Conservation (phyloP, 169 alveolate species). For the Plasmodium vivax region DNA sequence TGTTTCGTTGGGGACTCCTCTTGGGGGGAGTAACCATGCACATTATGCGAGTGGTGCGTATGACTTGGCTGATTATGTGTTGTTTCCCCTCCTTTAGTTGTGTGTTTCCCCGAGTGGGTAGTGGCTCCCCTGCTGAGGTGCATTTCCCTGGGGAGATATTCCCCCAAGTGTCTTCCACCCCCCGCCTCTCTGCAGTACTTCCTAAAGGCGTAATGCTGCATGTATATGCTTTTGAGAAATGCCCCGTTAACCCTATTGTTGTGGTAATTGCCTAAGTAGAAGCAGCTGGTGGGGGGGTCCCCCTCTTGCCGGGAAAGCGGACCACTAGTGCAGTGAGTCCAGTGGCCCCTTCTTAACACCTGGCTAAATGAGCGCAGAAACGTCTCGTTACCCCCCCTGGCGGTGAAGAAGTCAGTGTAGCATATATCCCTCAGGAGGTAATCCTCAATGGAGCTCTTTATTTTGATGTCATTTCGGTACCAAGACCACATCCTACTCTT, state of each 20-base stretch:
- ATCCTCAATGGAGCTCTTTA: slow-evolving; percentile 24
- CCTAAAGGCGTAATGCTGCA: slow-evolving; percentile 7
- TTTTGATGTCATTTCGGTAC: slow-evolving; percentile 24
- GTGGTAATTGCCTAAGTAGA: slow-evolving; percentile 11
- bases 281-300: background rate
- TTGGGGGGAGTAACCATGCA: background rate
- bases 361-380: background rate
- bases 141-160: background rate
- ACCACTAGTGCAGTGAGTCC: background rate
- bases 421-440: slow-evolving; percentile 38
- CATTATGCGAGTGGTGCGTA: background rate
- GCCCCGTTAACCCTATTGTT: slow-evolving; percentile 16
- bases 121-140: background rate
- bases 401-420: background rate
- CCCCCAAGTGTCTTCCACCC: background rate
- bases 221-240: slow-evolving; percentile 4
- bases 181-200: background rate
- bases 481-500: slow-evolving; percentile 46
- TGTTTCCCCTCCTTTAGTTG: background rate
- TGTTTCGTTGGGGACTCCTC: background rate
- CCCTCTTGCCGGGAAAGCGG: background rate
- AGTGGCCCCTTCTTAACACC: background rate
- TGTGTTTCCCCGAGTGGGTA: too few species aligned
- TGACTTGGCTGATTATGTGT: background rate
- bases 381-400: background rate